Evolutionary conservation across 2,329 filamentous ascomycete genomes (phyloP).

Genomic region (Plenodomus biglobosus): DNA sequence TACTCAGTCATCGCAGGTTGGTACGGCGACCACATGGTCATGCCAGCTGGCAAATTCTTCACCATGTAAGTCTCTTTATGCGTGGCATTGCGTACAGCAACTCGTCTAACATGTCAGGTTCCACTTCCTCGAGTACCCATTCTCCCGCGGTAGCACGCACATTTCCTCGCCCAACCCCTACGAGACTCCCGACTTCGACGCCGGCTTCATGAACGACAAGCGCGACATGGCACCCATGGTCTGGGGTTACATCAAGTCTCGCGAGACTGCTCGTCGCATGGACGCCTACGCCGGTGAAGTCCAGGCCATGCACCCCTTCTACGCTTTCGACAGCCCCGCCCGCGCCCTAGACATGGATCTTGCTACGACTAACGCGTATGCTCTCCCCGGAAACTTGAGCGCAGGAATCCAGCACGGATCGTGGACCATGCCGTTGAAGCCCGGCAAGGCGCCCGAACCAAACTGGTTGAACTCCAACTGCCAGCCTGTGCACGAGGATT

Average conservation of each 20-base stretch:
- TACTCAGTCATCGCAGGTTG: constrained; percentile 69
- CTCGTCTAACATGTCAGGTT: background rate
- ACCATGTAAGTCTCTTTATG: constrained; percentile 56
- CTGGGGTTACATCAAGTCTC: constrained; percentile 81
- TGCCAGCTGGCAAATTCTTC: constrained; percentile 78
- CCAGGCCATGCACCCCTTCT: constrained; percentile 67
- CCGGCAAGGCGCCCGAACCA: constrained; percentile 54
- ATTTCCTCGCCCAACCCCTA: constrained; percentile 73
- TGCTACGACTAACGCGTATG: constrained; percentile 73
- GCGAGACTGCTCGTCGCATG: constrained; percentile 78
- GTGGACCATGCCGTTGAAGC: constrained; percentile 65
- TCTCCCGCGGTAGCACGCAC: constrained; percentile 61
- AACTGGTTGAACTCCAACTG: constrained; percentile 65
- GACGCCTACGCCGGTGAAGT: constrained; percentile 74
- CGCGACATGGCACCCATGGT: constrained; percentile 79
- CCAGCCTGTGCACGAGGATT: constrained; percentile 61
- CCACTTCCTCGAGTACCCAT: constrained; percentile 19
- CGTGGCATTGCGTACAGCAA: background rate
- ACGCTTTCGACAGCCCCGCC: constrained; percentile 68
- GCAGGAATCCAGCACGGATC: constrained; percentile 73
- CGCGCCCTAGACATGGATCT: constrained; percentile 73
- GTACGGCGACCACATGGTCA: constrained; percentile 56
- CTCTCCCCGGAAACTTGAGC: constrained; percentile 69
- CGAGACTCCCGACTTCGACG: constrained; percentile 74
- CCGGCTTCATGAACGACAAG: constrained; percentile 83